Percentiles rank a stretch among this genome's conserved stretches.
phyloP scores from a whole-genome alignment of 2,329 filamentous ascomycete species.

The Talaromyces sp. region DNA sequence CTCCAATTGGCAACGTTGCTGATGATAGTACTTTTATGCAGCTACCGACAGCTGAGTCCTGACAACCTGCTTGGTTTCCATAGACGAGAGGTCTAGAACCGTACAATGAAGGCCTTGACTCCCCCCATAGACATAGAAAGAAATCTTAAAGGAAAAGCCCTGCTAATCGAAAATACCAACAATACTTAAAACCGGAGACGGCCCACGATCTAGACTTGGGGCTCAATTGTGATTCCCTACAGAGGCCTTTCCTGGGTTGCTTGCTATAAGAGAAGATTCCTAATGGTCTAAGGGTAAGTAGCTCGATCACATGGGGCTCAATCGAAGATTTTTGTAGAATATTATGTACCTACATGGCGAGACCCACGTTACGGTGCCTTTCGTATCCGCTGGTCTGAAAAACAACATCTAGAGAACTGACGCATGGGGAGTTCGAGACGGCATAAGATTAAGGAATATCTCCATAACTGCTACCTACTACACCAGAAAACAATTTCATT shows the following conservation, averaged over 20 bases:
- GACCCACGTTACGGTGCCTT: background rate
- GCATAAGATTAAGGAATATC: background rate
- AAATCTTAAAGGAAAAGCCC: background rate
- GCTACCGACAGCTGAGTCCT: background rate
- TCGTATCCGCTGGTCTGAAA: background rate
- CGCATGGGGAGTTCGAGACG: background rate
- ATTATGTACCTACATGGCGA: no score
- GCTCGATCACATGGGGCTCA: background rate
- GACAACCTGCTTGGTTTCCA: background rate
- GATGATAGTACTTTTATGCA: background rate
- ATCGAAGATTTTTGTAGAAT: no score
- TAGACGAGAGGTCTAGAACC: slow-evolving; percentile 6
- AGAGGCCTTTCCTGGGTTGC: background rate
- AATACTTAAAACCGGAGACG: background rate
- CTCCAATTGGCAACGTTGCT: background rate
- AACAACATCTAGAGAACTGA: background rate
- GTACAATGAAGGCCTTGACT: background rate
- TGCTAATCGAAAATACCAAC: background rate
- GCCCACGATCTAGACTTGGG: background rate
- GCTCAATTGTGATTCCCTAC: background rate
- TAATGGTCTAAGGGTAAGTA: background rate
- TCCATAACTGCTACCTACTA: background rate
- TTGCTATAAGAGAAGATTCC: background rate
- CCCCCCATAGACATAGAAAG: background rate
- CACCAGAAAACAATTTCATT: background rate